Evolutionary conservation across 495 filamentous ascomycete species (phyloP), one percentile per base, ranked within the genome.

Genomic region (Lophiotrema nucula): DNA sequence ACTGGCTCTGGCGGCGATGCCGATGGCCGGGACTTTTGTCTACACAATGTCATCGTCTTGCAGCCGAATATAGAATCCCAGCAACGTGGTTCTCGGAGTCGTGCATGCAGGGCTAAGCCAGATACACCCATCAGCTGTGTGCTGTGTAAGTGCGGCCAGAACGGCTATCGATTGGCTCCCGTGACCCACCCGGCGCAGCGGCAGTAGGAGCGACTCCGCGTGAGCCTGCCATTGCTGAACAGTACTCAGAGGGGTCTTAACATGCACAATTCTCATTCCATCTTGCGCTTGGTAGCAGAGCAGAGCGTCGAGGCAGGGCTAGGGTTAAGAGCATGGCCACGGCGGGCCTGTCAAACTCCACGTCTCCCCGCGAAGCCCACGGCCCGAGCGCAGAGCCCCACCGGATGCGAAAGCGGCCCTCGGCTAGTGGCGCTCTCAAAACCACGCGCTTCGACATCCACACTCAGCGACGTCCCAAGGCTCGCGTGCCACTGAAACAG

Each of bases 41-140:
- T 21, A 43, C 15, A 43, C 28, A 25, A 38, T 19, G 26, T 18
- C 27, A 26, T 49, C 37, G 27, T 50, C 45, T 39, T 47, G 8
- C n/a, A 24, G 16, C 56, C 53, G 56, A 49, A 60, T 60, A 22
- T 59, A 56, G 46, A 53, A 38, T 56, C 41, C 62, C 62, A 49
- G 28, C 26, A 25, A 22, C 33, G 26, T 53, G 62, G 62, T 56
- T 43, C 51, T 22, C 51, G 62, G 52, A 51, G 42, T 60, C 46
- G 56, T 60, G 50, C 60, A 60, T 65, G 55, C 55, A 58, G 47
- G 49, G 28, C 41, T 46, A 60, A 25, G n/a, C 62, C 62, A 43
- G 46, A 50, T 19, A 23, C 12, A 21, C 16, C 24, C 27, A 51
- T 56, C 51, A 60, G 56, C 56, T 60, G 11, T 15, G 49, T n/a